Base-by-base conservation (phyloP, 2,329 filamentous ascomycete species). In the Fusarium multiceps region DNA sequence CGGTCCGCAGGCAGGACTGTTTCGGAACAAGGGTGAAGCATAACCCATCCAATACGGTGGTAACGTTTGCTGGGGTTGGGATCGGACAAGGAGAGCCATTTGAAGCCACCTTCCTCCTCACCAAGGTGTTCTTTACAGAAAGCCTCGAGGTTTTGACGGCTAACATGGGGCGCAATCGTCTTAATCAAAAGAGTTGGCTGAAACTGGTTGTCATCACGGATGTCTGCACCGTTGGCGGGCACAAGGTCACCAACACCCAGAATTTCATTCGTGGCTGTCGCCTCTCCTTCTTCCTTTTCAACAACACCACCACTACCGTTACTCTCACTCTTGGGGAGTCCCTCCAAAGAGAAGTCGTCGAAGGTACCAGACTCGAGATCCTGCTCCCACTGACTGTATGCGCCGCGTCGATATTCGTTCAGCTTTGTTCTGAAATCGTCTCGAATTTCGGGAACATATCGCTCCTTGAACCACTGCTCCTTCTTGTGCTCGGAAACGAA, bases 21-120 rank as follows among this genome's bases (percentile, higher is more conserved):
- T 59, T 97, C 93, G 1, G 91, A 86, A 16, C 89, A 89, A 18
- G 93, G 92, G 75, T 98, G 92, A 12, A 99, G 86, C 87, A 98
- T 96, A 65, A 99, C 97, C 95, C 97, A 99, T 23, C 96, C 96
- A 80, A 99, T 98, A 23, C 96, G 91, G 78, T 99, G 96, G 76
- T 94, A 99, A 69, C 97, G 92, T 82, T 99, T 99, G 75, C 93
- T 92, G 3, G 96, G 96, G 77, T 99, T 99, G 1, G 96, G 96
- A 75, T 99, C 96, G 72, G 94, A 98, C 51, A 99, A 86, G 34
- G 95, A 98, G 7, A 99, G 85, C 90, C 95, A 98, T 78, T 95
- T 97, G 83, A 96, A 98, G 4, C 95, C 95, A 55, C 94, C 94
- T 69, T 96, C 91, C 48, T 90, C 91, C 75, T 98, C 94, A 16